Evolutionary conservation across 306 rosid species (phyloP).

Genomic region (Cucurbita ficifolia): DNA sequence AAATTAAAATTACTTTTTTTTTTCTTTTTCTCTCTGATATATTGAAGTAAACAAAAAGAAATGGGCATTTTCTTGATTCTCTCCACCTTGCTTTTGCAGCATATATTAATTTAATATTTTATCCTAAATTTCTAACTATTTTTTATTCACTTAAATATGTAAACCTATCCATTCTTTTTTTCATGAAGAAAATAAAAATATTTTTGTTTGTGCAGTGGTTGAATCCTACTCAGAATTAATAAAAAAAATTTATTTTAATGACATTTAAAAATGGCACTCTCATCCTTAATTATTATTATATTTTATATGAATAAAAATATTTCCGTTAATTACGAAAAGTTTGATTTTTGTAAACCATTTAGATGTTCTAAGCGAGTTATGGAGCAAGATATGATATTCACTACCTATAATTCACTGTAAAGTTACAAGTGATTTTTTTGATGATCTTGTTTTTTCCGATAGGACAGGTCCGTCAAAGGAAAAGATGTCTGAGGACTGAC

Average conservation of each 20-base stretch:
- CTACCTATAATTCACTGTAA: too few species aligned
- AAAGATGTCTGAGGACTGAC: too few species aligned
- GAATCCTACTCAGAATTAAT: background rate
- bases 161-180: background rate
- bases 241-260: too few species aligned
- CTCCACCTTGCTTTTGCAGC: constrained; percentile 37
- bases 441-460: too few species aligned
- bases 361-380: too few species aligned
- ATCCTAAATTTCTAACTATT: constrained; percentile 1
- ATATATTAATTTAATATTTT: constrained; percentile 14
- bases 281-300: background rate
- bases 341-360: too few species aligned
- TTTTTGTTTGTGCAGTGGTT: background rate
- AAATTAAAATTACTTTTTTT: constrained; percentile 10
- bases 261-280: background rate
- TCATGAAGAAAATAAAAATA: background rate
- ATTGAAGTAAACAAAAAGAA: constrained; percentile 26
- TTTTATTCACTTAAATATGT: background rate
- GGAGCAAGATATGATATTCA: too few species aligned
- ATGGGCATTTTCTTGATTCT: constrained; percentile 71
- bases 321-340: too few species aligned
- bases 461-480: too few species aligned
- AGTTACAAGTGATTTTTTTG: too few species aligned
- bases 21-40: constrained; percentile 1
- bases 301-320: too few species aligned